These are phyloP conservation scores for Dictyostelium discoideum DNA, from an alignment of 78 protist species.

Conservation along the genomic window dicty_2.7 NC_007090.3:5293001-5293500, in stretches of 20 bases:
- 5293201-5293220: not conserved
- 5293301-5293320: not conserved
- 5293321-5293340: not conserved
- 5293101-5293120: not conserved
- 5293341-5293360: not conserved
- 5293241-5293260: not conserved
- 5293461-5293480: constrained; percentile 39
- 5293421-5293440: not conserved
- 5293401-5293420: constrained; percentile 30
- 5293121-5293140: too few species aligned
- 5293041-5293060: not conserved
- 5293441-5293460: constrained; percentile 38
- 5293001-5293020: not conserved
- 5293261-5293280: not conserved
- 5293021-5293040: too few species aligned
- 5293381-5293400: too few species aligned
- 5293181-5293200: not conserved
- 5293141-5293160: not conserved
- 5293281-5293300: not conserved
- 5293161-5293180: not conserved
- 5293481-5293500: constrained; percentile 62
- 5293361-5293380: not conserved
- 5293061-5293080: not conserved
- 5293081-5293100: not conserved
- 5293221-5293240: not conserved